Evolutionary conservation across 1,284 basidiomycete species (phyloP), one percentile per base, ranked within the genome.

Genomic region (Austroboletus niveus): DNA sequence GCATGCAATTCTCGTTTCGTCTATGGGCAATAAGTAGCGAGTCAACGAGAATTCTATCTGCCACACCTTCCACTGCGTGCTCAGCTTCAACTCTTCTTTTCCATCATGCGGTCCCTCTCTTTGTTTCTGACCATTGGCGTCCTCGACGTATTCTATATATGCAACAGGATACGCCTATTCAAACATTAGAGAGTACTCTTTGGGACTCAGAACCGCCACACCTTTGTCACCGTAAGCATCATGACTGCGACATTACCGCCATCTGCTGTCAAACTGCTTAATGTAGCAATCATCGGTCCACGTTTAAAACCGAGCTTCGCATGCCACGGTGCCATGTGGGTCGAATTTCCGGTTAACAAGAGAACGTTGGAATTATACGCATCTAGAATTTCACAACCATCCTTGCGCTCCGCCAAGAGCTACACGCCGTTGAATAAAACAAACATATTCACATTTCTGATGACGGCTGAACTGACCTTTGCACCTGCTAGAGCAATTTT

Each of bases 271-370:
- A 99, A 71, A 59, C 89, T 92, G 47, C 86, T 80, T 53, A 98
- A 69, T 1, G 88, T 89, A 0, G 92, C 82, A 29, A 93, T 74
- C 61, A 82, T 91, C 1, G 81, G 81, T 2, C 72, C 69, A 29
- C 64, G 68, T 50, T 80, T 77, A 60, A 92, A 91, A 4, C 96
- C 96, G 1, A 99, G 78, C 56, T 86, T 89, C 2, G 87, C 77
- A 63, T 98, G 83, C 96, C 96, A 99, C 0, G 81, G 80, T 2
- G 88, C 90, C 35, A 96, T 76, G 58, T 89, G 87, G 0, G 89
- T 86, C 1, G 89, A 89, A 69, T 99, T 99, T 1, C 91, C 94
- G 4, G 78, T 77, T 20, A 99, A 71, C 14, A 80, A 66, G 8
- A 99, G 77, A 51, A 79, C 78, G 11, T 80, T 76, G 5, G 79